Evolutionary conservation across 805 yeast genomes (phyloP), one percentile per base, ranked within the genome.

Genomic region (Yamadazyma paraphyllophila): DNA sequence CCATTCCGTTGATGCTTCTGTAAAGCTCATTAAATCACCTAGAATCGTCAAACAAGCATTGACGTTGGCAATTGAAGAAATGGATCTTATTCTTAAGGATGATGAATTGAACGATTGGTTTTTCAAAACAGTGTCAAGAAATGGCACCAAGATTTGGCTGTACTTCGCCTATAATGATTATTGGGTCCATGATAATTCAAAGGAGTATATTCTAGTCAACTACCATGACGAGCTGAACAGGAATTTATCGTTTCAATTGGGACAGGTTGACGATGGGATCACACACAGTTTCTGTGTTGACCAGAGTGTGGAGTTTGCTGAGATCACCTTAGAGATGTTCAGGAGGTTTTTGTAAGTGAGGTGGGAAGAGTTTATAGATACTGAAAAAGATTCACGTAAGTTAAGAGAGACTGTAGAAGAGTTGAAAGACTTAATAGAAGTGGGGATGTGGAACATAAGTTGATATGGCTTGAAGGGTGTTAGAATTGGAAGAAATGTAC

Each of bases 231-330:
- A 40, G 24, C 35, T 36, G 16, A 46, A 51, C 30, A 42, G 17
- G 31, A 41, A 46, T 24, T 33, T 47, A 17, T 36, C 35, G 13
- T 44, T 44, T 30, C 39, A 54, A 54, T 12, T 62, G 71, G 42
- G 65, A 57, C 38, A 43, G 65, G 68, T 69, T 8, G 63, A 63
- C 7, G 63, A 60, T 20, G 70, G 66, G 1, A 73, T 81, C 29
- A 66, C 73, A 7, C 89, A 83, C 57, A 74, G 85, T 33, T 83
- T 83, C 59, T 83, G 88, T 55, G 71, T 83, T 10, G 66, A 71
- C 37, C 80, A 80, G 49, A 79, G 81, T 55, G 69, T 65, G 36
- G 73, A 69, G 57, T 74, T 81, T 54, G 77, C 83, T 10, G 57
- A 63, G 16, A 63, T 74, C 8, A 74, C 80, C 1, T 46, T 51